phyloP scores from a whole-genome alignment of 257 asterid genomes.

The Marsdenia floribunda region DNA sequence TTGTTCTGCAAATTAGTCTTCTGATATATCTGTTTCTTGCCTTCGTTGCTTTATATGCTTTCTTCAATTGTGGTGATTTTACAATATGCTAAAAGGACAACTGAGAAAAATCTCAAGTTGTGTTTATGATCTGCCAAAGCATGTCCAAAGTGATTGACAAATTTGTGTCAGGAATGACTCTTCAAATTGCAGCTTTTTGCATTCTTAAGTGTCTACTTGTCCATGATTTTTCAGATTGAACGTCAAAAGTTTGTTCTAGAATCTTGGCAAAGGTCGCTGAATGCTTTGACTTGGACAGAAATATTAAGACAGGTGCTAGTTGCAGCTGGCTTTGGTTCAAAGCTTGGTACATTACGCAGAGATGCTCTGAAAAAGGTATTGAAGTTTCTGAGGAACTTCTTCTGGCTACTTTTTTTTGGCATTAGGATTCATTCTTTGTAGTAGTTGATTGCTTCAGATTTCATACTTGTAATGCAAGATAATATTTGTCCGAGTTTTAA shows the following conservation, averaged over 20 bases:
- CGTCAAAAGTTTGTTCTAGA: conserved; percentile 38
- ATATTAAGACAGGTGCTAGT: conserved; percentile 70
- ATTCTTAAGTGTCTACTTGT: neutral
- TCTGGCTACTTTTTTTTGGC: conserved; percentile 10
- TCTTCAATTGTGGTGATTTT: neutral
- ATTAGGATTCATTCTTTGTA: conserved; percentile 9
- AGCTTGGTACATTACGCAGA: conserved; percentile 31
- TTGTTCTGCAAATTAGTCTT: neutral
- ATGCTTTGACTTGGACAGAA: conserved; percentile 91
- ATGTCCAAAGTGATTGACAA: neutral
- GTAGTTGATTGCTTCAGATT: neutral
- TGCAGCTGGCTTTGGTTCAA: conserved; percentile 94
- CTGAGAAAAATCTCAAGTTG: neutral
- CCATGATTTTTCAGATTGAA: conserved; percentile 54
- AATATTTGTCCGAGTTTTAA: neutral
- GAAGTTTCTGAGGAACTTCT: conserved; percentile 19
- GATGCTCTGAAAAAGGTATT: conserved; percentile 60
- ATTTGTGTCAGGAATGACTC: neutral
- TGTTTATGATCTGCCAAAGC: neutral
- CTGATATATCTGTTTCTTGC: neutral
- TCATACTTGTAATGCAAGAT: neutral
- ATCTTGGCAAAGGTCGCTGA: conserved; percentile 75
- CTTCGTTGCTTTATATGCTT: neutral
- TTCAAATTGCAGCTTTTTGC: neutral
- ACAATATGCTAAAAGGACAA: neutral